These are phyloP conservation scores for Arxiozyma slooffiae DNA, from an alignment of 1,139 yeast species.

Conservation along the genomic window DNA sequence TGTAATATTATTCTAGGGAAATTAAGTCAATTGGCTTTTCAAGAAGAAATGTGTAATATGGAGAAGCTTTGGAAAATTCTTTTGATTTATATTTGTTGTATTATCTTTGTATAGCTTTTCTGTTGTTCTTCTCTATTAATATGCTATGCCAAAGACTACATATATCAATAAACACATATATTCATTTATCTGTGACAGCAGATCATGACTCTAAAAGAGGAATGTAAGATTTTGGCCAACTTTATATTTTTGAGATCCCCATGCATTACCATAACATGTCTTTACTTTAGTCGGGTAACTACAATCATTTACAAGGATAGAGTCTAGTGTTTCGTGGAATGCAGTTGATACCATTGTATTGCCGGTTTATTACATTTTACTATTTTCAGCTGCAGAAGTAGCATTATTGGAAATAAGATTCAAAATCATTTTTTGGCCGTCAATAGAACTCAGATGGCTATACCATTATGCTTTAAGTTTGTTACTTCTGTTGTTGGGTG, in stretches of 20 bases:
- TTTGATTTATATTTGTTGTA: not conserved
- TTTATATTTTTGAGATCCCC: too few species aligned
- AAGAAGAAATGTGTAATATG: not conserved
- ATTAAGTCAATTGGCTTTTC: not conserved
- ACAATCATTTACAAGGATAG: not conserved
- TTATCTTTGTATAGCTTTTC: not conserved
- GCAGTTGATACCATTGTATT: conserved; percentile 77
- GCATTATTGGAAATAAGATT: conserved; percentile 45
- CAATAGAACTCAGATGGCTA: conserved; percentile 69
- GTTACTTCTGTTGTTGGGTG: conserved; percentile 91
- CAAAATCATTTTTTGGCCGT: conserved; percentile 55
- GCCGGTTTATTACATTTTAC: conserved; percentile 57
- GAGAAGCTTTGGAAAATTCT: not conserved
- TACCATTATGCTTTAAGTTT: conserved; percentile 77
- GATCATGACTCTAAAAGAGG: not conserved
- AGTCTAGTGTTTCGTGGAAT: conserved; percentile 31
- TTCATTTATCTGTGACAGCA: not conserved
- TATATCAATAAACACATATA: not conserved
- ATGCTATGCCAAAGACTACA: not conserved
- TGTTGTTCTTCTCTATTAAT: too few species aligned
- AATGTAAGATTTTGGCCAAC: not conserved
- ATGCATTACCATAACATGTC: not conserved
- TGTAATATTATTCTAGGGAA: too few species aligned
- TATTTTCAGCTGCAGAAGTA: conserved; percentile 48
- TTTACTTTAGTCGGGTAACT: not conserved